Conservation (phyloP, 306 rosid genomes). For the Begonia fuchsioides region DNA sequence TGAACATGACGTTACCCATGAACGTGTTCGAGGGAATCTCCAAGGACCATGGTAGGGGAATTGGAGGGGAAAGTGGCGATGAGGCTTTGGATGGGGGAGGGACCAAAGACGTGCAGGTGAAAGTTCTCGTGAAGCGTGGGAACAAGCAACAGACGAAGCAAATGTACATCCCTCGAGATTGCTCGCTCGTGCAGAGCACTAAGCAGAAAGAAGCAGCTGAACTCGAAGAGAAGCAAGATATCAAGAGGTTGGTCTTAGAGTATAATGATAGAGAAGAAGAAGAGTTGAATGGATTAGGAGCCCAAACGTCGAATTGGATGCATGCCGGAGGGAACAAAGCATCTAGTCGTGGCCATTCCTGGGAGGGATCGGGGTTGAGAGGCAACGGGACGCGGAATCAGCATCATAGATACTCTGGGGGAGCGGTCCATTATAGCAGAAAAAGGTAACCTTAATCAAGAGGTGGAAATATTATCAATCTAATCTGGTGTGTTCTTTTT, state of each 20-base stretch:
- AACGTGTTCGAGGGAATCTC: constrained; percentile 76
- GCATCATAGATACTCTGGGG: constrained; percentile 51
- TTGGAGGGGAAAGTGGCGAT: constrained; percentile 86
- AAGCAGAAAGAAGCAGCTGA: constrained; percentile 99
- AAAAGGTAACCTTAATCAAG: constrained; percentile 15
- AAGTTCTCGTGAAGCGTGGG: constrained; percentile 98
- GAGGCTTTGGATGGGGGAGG: constrained; percentile 65
- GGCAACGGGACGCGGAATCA: constrained; percentile 59
- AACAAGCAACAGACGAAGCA: constrained; percentile 94
- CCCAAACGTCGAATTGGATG: constrained; percentile 66
- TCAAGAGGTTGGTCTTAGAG: constrained; percentile 86
- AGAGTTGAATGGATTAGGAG: constrained; percentile 74
- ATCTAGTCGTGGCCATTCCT: constrained; percentile 41
- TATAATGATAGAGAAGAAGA: constrained; percentile 97
- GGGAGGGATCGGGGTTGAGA: constrained; percentile 57
- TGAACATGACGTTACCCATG: constrained; percentile 96
- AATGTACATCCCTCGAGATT: constrained; percentile 85
- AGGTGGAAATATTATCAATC: too few species aligned
- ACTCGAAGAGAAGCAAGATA: constrained; percentile 97
- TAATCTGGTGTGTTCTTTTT: too few species aligned
- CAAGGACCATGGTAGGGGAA: constrained; percentile 70
- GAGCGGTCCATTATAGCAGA: constrained; percentile 55
- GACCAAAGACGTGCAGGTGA: constrained; percentile 82
- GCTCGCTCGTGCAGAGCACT: constrained; percentile 87
- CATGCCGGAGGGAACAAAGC: constrained; percentile 43